phyloP scores from a whole-genome alignment of 1,284 basidiomycete genomes.

The Malassezia cuniculi region DNA sequence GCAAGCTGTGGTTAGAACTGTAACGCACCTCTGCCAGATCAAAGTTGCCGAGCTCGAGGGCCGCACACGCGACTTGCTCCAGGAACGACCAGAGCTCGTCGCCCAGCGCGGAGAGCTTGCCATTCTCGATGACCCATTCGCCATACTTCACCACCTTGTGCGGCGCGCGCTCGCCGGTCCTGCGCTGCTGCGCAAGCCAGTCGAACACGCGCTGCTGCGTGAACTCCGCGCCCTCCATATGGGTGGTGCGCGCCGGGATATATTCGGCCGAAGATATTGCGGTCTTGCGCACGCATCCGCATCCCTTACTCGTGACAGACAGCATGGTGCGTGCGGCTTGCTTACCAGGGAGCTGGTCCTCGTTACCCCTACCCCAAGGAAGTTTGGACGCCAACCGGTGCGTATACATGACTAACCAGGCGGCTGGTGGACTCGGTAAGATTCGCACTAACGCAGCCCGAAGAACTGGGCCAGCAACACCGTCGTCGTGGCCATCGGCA shows the following conservation, averaged over 20 bases:
- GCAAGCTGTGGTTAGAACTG: conserved; percentile 50
- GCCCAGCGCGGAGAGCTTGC: conserved; percentile 48
- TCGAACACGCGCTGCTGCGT: conserved; percentile 9
- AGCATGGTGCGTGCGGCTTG: neutral
- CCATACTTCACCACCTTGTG: conserved; percentile 60
- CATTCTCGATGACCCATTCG: conserved; percentile 50
- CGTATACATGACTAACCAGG: conserved; percentile 30
- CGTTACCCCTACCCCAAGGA: conserved; percentile 53
- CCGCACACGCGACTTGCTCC: conserved; percentile 74
- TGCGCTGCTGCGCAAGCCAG: neutral
- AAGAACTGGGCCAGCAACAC: conserved; percentile 52
- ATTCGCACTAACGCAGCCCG: conserved; percentile 38
- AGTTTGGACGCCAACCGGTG: conserved; percentile 50
- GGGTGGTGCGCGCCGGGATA: too few relatives aligned
- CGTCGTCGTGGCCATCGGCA: conserved; percentile 47
- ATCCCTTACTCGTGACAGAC: neutral
- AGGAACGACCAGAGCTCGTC: conserved; percentile 59
- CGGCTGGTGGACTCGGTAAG: conserved; percentile 51
- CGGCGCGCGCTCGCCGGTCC: conserved; percentile 50
- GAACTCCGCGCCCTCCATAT: conserved; percentile 7
- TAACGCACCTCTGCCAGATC: conserved; percentile 67
- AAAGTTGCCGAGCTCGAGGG: conserved; percentile 66
- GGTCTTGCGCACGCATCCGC: neutral
- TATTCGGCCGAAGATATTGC: too few relatives aligned
- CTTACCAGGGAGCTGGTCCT: conserved; percentile 43